Conservation (phyloP, 768 basidiomycete species). For the Rhodosporidiobolus sp. region DNA sequence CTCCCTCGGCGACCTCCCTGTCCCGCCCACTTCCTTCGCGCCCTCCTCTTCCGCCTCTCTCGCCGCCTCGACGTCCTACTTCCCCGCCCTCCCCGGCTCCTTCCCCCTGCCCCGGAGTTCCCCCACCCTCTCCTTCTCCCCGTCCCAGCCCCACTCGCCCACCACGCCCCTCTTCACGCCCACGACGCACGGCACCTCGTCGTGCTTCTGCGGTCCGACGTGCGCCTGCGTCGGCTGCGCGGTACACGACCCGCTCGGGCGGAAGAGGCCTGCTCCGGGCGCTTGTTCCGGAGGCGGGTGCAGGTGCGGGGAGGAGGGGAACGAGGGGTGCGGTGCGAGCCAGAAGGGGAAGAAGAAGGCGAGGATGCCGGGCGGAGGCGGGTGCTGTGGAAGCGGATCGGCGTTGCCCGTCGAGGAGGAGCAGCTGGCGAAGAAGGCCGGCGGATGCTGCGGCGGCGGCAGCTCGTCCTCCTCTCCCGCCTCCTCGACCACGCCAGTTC, state of each 20-base stretch:
- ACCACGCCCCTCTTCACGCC: conserved; percentile 31
- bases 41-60: background rate
- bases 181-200: conserved; percentile 26
- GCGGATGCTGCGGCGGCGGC: background rate
- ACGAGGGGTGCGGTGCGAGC: background rate
- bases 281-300: conserved; percentile 6
- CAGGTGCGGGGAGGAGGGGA: background rate
- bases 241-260: conserved; percentile 29
- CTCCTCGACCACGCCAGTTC: background rate
- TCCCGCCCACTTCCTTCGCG: background rate
- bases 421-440: background rate
- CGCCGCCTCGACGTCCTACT: background rate
- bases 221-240: conserved; percentile 37
- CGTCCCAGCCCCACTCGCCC: background rate
- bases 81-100: background rate
- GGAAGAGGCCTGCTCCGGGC: background rate
- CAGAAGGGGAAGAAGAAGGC: background rate
- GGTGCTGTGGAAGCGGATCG: background rate
- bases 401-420: background rate
- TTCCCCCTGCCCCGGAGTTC: background rate
- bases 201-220: conserved; percentile 39
- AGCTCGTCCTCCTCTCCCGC: background rate
- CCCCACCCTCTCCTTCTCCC: background rate
- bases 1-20: background rate
- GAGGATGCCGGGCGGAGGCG: background rate